phyloP scores from a whole-genome alignment of 2,329 filamentous ascomycete species.

The Venturia asperata region DNA sequence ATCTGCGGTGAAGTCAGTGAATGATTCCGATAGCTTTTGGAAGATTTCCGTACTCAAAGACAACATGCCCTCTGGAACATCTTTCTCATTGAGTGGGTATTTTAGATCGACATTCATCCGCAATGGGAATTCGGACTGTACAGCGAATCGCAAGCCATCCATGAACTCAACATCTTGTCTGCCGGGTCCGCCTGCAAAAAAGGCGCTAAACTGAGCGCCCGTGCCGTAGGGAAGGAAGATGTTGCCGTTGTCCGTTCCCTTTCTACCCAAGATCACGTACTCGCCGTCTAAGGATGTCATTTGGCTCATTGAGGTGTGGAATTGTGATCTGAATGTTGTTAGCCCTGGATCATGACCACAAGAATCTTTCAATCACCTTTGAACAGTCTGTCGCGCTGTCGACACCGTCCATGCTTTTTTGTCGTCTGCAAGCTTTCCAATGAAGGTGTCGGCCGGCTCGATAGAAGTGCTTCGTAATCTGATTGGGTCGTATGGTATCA shows the following conservation, averaged over 20 bases:
- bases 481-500: conserved; percentile 28
- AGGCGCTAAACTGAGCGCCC: conserved; percentile 28
- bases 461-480: conserved; percentile 24
- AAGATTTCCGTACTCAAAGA: conserved; percentile 11
- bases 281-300: conserved; percentile 30
- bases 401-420: conserved; percentile 33
- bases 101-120: conserved; percentile 21
- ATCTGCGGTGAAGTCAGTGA: conserved; percentile 4
- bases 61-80: conserved; percentile 15
- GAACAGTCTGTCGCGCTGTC: conserved; percentile 27
- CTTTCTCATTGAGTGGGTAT: conserved; percentile 13
- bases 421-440: conserved; percentile 21
- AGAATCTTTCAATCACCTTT: conserved; percentile 18
- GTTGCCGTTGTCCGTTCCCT: conserved; percentile 26
- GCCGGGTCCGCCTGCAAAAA: conserved; percentile 25
- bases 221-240: conserved; percentile 33
- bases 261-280: conserved; percentile 29
- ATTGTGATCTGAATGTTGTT: conserved; percentile 14
- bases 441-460: conserved; percentile 22
- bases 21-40: neutral
- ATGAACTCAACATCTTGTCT: conserved; percentile 28
- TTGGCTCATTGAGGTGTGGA: conserved; percentile 28
- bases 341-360: neutral
- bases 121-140: conserved; percentile 19
- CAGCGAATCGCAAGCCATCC: conserved; percentile 26